Evolutionary conservation across 1,284 basidiomycete species (phyloP).

Genomic region (Microbotryum saponariae): DNA sequence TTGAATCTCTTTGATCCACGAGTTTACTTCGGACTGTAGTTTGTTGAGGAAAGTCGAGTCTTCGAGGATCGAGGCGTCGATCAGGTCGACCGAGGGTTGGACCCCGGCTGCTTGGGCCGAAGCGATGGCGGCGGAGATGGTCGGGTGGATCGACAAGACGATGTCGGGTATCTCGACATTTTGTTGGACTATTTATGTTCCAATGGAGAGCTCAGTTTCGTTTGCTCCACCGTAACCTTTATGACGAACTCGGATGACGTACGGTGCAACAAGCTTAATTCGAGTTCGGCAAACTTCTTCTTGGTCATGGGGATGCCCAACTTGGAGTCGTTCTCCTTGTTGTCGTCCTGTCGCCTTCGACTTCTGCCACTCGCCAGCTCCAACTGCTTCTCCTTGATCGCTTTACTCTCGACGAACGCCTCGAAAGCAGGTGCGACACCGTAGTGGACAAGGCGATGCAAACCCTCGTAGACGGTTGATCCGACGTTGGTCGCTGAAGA

Average conservation of each 20-base stretch:
- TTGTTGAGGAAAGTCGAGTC: constrained; percentile 91
- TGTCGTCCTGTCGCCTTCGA: constrained; percentile 40
- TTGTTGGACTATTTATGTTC: constrained; percentile 60
- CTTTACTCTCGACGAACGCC: constrained; percentile 66
- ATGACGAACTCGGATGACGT: constrained; percentile 1
- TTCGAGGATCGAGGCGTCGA: constrained; percentile 64
- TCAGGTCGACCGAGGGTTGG: constrained; percentile 65
- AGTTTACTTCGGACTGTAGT: constrained; percentile 87
- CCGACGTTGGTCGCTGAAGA: constrained; percentile 24
- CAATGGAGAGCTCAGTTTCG: background rate
- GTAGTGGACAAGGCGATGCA: constrained; percentile 91
- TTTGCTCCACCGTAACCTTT: background rate
- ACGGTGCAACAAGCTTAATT: constrained; percentile 82
- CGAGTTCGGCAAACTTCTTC: constrained; percentile 97
- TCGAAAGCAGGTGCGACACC: constrained; percentile 98
- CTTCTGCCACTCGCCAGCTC: constrained; percentile 4
- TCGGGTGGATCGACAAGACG: constrained; percentile 81
- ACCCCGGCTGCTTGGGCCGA: constrained; percentile 54
- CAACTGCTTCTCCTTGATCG: constrained; percentile 23
- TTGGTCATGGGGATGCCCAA: constrained; percentile 96
- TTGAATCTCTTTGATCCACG: constrained; percentile 98
- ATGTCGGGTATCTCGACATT: constrained; percentile 99
- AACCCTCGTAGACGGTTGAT: constrained; percentile 76
- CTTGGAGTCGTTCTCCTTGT: constrained; percentile 60
- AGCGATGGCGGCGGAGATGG: constrained; percentile 79